These are phyloP conservation scores for Cucumis variabilis DNA, from an alignment of 331 rosid species.

Conservation along the genomic window DNA sequence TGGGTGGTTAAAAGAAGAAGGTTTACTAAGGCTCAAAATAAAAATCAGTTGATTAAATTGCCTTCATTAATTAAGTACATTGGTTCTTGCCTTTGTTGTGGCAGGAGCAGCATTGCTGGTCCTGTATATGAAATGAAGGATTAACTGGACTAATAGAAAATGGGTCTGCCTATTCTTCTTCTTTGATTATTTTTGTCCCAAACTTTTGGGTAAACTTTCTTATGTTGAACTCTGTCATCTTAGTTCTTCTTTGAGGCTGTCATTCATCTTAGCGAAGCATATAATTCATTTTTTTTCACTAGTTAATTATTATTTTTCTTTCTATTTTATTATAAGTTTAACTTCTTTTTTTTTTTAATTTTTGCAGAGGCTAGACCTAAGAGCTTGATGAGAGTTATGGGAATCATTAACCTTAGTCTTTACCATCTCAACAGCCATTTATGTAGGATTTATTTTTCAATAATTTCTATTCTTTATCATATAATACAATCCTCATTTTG, in stretches of 20 bases:
- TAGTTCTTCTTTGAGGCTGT: slow-evolving; percentile 28
- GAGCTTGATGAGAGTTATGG: no score
- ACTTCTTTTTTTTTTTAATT: no score
- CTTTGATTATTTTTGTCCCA: background rate
- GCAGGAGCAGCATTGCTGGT: slow-evolving; percentile 71
- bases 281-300: no score
- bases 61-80: slow-evolving; percentile 72
- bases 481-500: no score
- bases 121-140: slow-evolving; percentile 77
- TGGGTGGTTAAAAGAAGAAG: slow-evolving; percentile 84
- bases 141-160: slow-evolving; percentile 89
- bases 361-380: no score
- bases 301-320: no score
- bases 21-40: slow-evolving; percentile 84
- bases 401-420: no score
- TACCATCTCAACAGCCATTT: no score
- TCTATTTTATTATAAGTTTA: no score
- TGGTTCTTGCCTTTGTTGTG: slow-evolving; percentile 66
- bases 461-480: no score
- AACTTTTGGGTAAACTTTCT: background rate
- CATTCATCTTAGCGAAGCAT: no score
- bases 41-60: slow-evolving; percentile 67
- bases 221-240: background rate
- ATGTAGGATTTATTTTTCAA: no score
- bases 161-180: slow-evolving; percentile 60